A percentile compares a stretch with the other conserved stretches of the same genome.
phyloP scores from a whole-genome alignment of 495 filamentous ascomycete species.

The Penicillium cinerascens region DNA sequence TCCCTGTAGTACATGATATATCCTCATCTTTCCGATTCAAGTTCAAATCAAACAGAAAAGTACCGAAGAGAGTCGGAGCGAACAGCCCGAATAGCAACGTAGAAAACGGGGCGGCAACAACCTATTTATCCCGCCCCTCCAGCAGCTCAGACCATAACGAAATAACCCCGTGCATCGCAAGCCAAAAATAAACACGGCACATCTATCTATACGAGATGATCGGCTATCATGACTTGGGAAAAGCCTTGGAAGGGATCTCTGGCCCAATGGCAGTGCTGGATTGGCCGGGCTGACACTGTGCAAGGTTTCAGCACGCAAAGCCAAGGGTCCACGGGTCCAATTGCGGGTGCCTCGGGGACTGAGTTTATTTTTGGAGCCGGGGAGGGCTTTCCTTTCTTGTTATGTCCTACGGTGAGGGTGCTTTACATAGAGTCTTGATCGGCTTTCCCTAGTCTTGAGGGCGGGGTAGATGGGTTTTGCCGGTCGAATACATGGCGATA shows the following conservation, averaged over 20 bases:
- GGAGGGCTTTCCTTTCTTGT: not conserved
- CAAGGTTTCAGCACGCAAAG: constrained; percentile 21
- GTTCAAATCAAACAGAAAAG: not conserved
- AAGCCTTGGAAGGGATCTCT: not conserved
- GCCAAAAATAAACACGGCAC: not conserved
- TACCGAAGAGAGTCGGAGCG: no score
- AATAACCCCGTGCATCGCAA: not conserved
- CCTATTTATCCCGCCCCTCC: not conserved
- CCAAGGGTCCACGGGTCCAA: constrained; percentile 14
- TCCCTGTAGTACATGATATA: not conserved
- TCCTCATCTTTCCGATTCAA: not conserved
- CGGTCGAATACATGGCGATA: no score
- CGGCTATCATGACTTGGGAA: not conserved
- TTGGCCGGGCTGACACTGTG: constrained; percentile 1
- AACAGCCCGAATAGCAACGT: not conserved
- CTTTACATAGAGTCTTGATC: no score
- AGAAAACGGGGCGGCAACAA: not conserved
- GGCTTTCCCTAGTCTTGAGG: no score
- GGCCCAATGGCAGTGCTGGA: not conserved
- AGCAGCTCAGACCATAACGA: not conserved
- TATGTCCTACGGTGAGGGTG: no score
- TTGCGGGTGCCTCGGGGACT: not conserved
- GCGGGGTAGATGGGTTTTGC: no score
- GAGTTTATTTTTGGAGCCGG: constrained; percentile 16
- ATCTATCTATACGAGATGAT: constrained; percentile 5